These are phyloP conservation scores for Kockovaella imperatae DNA, from an alignment of 768 basidiomycete genomes.

Conservation along the genomic window DNA sequence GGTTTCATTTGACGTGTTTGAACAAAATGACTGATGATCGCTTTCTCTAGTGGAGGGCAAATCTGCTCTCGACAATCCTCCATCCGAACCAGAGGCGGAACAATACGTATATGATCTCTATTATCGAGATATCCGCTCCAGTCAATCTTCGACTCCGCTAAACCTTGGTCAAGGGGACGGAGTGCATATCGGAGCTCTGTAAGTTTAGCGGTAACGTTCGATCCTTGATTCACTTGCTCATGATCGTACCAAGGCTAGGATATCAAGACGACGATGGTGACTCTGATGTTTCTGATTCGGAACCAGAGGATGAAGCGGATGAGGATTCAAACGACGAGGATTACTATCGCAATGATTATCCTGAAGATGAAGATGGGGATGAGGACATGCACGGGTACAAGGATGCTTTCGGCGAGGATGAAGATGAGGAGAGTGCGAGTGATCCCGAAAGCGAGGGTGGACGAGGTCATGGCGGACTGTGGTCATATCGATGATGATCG, in stretches of 20 bases:
- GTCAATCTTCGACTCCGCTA: constrained; percentile 5
- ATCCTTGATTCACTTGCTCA: neutral
- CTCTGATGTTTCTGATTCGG: constrained; percentile 24
- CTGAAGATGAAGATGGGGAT: constrained; percentile 40
- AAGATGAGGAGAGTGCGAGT: constrained; percentile 3
- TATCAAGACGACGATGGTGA: constrained; percentile 33
- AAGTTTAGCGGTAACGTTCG: constrained; percentile 2
- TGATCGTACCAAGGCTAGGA: constrained; percentile 20
- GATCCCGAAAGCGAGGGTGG: constrained; percentile 3
- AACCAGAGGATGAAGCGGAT: constrained; percentile 41
- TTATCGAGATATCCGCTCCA: constrained; percentile 32
- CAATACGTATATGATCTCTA: constrained; percentile 43
- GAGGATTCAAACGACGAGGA: constrained; percentile 41
- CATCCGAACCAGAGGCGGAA: constrained; percentile 13
- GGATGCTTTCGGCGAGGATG: constrained; percentile 17
- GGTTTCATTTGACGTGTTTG: neutral
- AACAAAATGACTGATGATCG: constrained; percentile 1
- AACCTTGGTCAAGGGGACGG: constrained; percentile 32
- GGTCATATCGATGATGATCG: constrained; percentile 11
- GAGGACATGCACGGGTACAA: constrained; percentile 36
- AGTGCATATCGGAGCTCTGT: constrained; percentile 25
- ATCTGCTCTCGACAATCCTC: constrained; percentile 1
- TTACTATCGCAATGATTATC: constrained; percentile 41
- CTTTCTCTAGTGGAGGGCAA: constrained; percentile 2
- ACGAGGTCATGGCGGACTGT: constrained; percentile 13